Conservation (phyloP, 2,329 filamentous ascomycete genomes). For the Tothia fuscella region DNA sequence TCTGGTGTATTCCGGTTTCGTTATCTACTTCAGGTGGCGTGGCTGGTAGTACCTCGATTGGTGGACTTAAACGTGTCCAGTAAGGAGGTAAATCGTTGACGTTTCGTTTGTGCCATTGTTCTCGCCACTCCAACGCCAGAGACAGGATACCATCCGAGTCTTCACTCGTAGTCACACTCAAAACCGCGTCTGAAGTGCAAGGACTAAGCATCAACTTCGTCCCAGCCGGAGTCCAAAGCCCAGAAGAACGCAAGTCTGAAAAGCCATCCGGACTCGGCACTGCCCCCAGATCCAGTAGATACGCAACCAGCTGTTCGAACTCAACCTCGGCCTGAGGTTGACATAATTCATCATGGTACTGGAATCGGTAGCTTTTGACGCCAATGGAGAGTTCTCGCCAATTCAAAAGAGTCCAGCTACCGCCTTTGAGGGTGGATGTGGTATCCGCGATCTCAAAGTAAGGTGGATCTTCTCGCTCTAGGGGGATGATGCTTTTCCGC, state of each 20-base stretch:
- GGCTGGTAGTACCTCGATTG: slow-evolving; percentile 12
- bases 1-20: not conserved
- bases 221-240: slow-evolving; percentile 21
- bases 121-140: slow-evolving; percentile 16
- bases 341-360: slow-evolving; percentile 42
- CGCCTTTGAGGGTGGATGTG: slow-evolving; percentile 45
- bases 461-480: slow-evolving; percentile 42
- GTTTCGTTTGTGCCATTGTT: slow-evolving; percentile 16
- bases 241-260: slow-evolving; percentile 12
- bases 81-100: slow-evolving; percentile 19
- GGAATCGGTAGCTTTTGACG: slow-evolving; percentile 48
- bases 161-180: slow-evolving; percentile 18
- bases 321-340: slow-evolving; percentile 38
- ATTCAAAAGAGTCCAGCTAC: slow-evolving; percentile 53
- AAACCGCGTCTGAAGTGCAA: slow-evolving; percentile 15
- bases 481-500: slow-evolving; percentile 50
- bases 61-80: slow-evolving; percentile 15
- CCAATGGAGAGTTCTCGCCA: slow-evolving; percentile 54
- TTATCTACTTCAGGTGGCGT: slow-evolving; percentile 11
- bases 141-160: slow-evolving; percentile 20
- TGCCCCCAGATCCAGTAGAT: slow-evolving; percentile 52
- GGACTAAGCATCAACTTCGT: slow-evolving; percentile 18
- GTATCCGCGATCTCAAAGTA: slow-evolving; percentile 47
- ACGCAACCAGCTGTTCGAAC: slow-evolving; percentile 50
- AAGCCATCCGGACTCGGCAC: slow-evolving; percentile 48